A percentile compares a stretch with the other conserved stretches of the same genome.
Conservation (phyloP, 169 alveolate genomes). For the Plasmodium fragile region DNA sequence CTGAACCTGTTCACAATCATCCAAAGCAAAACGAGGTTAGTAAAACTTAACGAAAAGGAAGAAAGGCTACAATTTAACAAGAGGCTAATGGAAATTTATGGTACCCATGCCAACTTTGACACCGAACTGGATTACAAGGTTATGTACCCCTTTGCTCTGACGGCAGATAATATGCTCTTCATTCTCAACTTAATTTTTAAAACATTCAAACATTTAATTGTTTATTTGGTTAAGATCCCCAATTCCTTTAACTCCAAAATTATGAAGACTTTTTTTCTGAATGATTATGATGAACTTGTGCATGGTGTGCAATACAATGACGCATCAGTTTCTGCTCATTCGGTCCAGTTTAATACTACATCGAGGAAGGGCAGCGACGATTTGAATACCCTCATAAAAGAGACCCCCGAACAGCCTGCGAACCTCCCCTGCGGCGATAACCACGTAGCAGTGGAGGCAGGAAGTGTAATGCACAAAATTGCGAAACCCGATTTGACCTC, state of each 20-base stretch:
- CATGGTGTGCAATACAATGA: not conserved
- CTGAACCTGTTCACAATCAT: conserved; percentile 56
- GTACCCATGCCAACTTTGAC: conserved; percentile 63
- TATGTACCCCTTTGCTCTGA: conserved; percentile 76
- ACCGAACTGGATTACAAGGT: conserved; percentile 65
- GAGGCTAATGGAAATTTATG: conserved; percentile 67
- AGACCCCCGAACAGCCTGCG: not conserved
- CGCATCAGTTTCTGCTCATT: not conserved
- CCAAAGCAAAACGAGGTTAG: conserved; percentile 69
- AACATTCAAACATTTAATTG: conserved; percentile 72
- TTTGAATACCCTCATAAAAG: not conserved
- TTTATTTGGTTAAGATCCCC: conserved; percentile 57
- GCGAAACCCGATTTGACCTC: not conserved
- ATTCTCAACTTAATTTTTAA: conserved; percentile 60
- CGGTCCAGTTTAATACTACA: not conserved
- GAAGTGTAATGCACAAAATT: conserved; percentile 10
- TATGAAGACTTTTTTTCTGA: conserved; percentile 45
- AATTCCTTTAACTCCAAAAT: conserved; percentile 59
- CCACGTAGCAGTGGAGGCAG: not conserved
- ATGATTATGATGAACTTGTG: conserved; percentile 6
- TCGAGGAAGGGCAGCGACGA: not conserved
- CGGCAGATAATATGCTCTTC: conserved; percentile 61
- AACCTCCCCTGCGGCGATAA: not conserved
- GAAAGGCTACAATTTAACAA: conserved; percentile 64
- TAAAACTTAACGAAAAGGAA: conserved; percentile 46